phyloP scores from a whole-genome alignment of 768 basidiomycete species.

The Lactarius akahatsu region DNA sequence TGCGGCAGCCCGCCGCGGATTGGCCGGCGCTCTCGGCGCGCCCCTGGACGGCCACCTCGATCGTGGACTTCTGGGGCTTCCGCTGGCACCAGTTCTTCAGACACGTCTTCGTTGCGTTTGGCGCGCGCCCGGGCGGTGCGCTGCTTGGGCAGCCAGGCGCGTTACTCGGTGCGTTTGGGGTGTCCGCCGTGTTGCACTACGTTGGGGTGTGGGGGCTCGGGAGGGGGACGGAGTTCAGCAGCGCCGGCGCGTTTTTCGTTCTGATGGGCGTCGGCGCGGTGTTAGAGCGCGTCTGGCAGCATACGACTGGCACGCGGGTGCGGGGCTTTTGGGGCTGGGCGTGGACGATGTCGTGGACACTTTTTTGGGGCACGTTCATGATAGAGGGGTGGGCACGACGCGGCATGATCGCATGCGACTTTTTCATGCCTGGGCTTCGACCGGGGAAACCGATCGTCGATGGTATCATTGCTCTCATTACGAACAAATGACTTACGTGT shows the following conservation, averaged over 20 bases:
- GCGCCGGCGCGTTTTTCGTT: slow-evolving; percentile 54
- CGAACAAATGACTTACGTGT: not conserved
- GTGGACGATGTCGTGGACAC: slow-evolving; percentile 53
- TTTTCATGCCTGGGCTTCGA: not conserved
- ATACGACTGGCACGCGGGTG: slow-evolving; percentile 45
- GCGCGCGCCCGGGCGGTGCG: slow-evolving; percentile 36
- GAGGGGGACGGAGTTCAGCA: slow-evolving; percentile 46
- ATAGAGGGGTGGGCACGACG: slow-evolving; percentile 21
- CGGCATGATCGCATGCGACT: slow-evolving; percentile 18
- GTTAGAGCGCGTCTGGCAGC: slow-evolving; percentile 49
- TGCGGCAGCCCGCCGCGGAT: slow-evolving; percentile 34
- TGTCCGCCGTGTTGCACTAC: slow-evolving; percentile 60
- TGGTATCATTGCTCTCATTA: not conserved
- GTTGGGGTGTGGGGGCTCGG: slow-evolving; percentile 60
- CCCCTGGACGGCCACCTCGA: slow-evolving; percentile 42
- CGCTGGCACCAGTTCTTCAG: slow-evolving; percentile 44
- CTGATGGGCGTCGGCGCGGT: slow-evolving; percentile 54
- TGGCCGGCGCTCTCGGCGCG: slow-evolving; percentile 41
- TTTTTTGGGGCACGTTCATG: slow-evolving; percentile 41
- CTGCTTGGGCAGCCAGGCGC: slow-evolving; percentile 50
- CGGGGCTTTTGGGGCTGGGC: slow-evolving; percentile 49
- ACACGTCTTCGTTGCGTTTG: slow-evolving; percentile 36
- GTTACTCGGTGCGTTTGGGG: slow-evolving; percentile 56
- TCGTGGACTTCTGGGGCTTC: slow-evolving; percentile 41
- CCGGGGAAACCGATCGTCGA: slow-evolving; percentile 17